Conservation (phyloP, 164 flowering plant genomes). For the Sedum album region DNA sequence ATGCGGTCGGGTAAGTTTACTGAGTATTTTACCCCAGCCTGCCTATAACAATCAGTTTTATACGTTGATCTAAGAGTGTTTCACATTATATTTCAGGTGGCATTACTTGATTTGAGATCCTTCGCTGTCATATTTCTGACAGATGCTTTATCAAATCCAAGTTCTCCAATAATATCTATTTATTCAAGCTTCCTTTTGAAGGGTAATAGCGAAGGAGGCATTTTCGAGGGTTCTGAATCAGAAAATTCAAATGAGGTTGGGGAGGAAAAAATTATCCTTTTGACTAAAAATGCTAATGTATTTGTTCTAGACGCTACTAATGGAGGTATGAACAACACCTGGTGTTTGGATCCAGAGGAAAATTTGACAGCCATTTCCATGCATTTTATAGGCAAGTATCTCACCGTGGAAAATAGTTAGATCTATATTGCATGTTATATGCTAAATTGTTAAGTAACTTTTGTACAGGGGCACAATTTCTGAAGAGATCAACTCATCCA, state of each 20-base stretch:
- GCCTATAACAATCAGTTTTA: neutral
- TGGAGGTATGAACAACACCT: slow-evolving; percentile 17
- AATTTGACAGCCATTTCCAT: slow-evolving; percentile 21
- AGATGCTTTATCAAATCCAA: slow-evolving; percentile 16
- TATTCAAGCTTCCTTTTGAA: slow-evolving; percentile 15
- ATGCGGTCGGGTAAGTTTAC: slow-evolving; percentile 31
- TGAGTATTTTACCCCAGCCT: neutral
- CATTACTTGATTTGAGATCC: slow-evolving; percentile 23
- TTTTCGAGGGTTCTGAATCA: slow-evolving; percentile 15
- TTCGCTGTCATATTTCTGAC: slow-evolving; percentile 24
- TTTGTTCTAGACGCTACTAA: slow-evolving; percentile 17
- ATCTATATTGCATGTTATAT: neutral
- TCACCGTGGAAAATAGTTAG: neutral
- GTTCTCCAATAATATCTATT: slow-evolving; percentile 23
- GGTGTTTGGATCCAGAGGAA: slow-evolving; percentile 6
- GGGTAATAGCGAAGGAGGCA: slow-evolving; percentile 1
- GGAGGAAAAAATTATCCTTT: slow-evolving; percentile 9
- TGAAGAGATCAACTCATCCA: neutral
- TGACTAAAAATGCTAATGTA: slow-evolving; percentile 25
- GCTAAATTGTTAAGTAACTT: slow-evolving; percentile 3
- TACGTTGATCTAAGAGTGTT: neutral
- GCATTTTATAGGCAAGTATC: slow-evolving; percentile 26
- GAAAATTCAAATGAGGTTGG: slow-evolving; percentile 11
- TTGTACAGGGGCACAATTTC: neutral
- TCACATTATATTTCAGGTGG: slow-evolving; percentile 26